Evolutionary conservation across 257 asterid genomes (phyloP).

Genomic region (Solanum chiquidenum): DNA sequence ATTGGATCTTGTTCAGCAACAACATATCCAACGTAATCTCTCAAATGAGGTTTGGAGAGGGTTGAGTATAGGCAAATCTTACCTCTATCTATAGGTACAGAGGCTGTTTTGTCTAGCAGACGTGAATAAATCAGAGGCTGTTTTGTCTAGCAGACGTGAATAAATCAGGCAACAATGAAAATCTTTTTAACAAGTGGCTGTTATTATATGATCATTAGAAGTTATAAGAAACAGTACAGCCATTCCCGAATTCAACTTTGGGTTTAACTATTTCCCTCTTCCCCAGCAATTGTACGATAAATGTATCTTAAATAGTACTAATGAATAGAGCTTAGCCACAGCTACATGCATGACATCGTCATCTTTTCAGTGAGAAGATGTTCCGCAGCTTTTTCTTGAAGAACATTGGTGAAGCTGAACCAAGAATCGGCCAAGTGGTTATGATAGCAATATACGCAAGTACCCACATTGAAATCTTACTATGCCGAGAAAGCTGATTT

Average conservation of each 20-base stretch:
- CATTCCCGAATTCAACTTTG: neutral
- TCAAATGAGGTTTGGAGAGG: neutral
- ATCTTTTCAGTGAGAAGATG: slow-evolving; percentile 18
- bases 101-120: neutral
- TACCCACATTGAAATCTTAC: slow-evolving; percentile 49
- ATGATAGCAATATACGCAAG: slow-evolving; percentile 62
- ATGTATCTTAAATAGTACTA: neutral
- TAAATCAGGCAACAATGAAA: neutral
- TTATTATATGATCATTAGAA: neutral
- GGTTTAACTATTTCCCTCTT: neutral
- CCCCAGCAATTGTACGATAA: neutral
- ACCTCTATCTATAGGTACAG: neutral
- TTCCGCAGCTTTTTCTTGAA: slow-evolving; percentile 31
- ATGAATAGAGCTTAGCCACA: neutral
- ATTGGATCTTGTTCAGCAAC: neutral
- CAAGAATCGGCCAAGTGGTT: slow-evolving; percentile 69
- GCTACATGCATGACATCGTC: neutral
- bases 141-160: neutral
- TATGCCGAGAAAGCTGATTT: slow-evolving; percentile 37
- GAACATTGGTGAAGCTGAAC: slow-evolving; percentile 38
- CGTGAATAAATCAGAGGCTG: neutral
- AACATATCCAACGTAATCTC: neutral
- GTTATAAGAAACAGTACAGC: neutral
- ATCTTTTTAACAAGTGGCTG: neutral
- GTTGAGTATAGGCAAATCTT: neutral